Conservation (phyloP, 768 basidiomycete species). For the Lactarius hengduanensis region DNA sequence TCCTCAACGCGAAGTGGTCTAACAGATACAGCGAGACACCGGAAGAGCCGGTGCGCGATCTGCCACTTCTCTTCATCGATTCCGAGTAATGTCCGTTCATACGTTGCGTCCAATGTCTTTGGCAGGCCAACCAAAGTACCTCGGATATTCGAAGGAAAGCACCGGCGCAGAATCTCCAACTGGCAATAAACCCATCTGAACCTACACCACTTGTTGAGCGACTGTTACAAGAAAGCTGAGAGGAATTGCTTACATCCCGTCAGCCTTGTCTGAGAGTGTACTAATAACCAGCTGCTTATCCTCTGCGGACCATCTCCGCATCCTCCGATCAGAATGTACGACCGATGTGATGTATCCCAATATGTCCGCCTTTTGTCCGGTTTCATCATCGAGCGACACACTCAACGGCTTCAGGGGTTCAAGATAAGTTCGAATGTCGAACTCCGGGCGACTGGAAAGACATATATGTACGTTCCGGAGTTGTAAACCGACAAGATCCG, state of each 20-base stretch:
- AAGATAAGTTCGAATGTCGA: not conserved
- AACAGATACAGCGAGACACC: not conserved
- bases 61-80: not conserved
- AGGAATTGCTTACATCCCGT: not conserved
- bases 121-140: not conserved
- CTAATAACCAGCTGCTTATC: slow-evolving; percentile 1
- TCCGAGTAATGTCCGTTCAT: not conserved
- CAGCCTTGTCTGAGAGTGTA: slow-evolving; percentile 1
- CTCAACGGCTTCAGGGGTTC: not conserved
- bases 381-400: slow-evolving; percentile 3
- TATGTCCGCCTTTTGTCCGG: slow-evolving; percentile 1
- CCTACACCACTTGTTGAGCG: not conserved
- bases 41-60: not conserved
- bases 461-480: not conserved
- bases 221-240: too few relatives aligned
- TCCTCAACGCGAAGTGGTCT: not conserved
- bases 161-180: not conserved
- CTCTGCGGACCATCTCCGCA: not conserved
- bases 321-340: not conserved
- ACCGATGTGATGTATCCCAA: not conserved
- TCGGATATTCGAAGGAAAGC: not conserved
- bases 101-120: not conserved
- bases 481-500: not conserved
- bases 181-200: slow-evolving; percentile 8
- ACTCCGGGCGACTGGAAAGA: not conserved